Evolutionary conservation across 805 yeast genomes (phyloP).

Genomic region (Saccharomycopsis schoenii): DNA sequence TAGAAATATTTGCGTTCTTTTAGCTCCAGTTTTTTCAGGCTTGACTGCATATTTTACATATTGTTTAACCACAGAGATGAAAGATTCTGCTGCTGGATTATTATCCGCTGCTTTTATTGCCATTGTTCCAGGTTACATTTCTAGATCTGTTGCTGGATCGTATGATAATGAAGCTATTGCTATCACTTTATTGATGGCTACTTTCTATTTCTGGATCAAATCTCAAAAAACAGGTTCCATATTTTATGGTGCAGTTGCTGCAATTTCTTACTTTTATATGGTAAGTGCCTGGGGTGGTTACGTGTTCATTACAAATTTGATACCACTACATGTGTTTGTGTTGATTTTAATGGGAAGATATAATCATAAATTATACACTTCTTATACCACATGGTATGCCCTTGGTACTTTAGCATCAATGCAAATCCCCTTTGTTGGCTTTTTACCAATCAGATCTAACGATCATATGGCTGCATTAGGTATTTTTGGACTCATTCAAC

Average conservation of each 20-base stretch:
- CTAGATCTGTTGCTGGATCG: slow-evolving; percentile 97
- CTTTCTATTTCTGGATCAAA: slow-evolving; percentile 94
- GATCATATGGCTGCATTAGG: slow-evolving; percentile 99
- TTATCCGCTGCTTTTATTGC: slow-evolving; percentile 92
- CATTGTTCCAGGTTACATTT: slow-evolving; percentile 96
- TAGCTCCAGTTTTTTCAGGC: slow-evolving; percentile 95
- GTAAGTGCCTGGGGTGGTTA: slow-evolving; percentile 99
- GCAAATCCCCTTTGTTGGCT: slow-evolving; percentile 99
- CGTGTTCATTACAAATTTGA: slow-evolving; percentile 94
- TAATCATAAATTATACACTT: slow-evolving; percentile 68
- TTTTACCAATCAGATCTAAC: slow-evolving; percentile 90
- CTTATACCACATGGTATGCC: slow-evolving; percentile 95
- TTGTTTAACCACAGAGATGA: slow-evolving; percentile 79
- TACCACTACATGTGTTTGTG: slow-evolving; percentile 90
- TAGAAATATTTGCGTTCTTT: slow-evolving; percentile 87
- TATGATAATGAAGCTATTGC: slow-evolving; percentile 99
- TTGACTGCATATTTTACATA: slow-evolving; percentile 87
- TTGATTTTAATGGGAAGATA: slow-evolving; percentile 92
- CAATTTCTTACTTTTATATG: slow-evolving; percentile 92
- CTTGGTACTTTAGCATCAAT: slow-evolving; percentile 96
- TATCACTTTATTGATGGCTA: slow-evolving; percentile 87
- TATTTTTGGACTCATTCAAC: slow-evolving; percentile 88
- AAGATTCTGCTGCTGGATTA: slow-evolving; percentile 81
- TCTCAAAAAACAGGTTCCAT: slow-evolving; percentile 86
- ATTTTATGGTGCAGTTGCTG: slow-evolving; percentile 72